Conservation (phyloP, 495 filamentous ascomycete species). For the Arthonia radiata region DNA sequence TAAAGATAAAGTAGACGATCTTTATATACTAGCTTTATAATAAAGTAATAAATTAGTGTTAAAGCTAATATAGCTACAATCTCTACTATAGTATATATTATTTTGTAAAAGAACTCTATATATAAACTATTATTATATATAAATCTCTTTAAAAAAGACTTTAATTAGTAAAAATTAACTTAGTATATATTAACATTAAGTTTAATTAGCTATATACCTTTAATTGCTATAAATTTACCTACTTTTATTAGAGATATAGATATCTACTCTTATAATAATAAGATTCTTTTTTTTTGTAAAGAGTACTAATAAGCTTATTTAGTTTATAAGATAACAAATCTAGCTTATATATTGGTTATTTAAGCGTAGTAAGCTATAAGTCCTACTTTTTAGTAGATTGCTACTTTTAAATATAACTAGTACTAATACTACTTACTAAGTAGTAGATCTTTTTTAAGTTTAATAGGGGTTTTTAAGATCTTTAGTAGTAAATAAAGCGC, state of each 20-base stretch:
- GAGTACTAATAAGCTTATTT: conserved; percentile 39
- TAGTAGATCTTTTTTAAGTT: too few species aligned
- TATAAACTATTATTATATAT: conserved; percentile 79
- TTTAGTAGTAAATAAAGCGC: too few species aligned
- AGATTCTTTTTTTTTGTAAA: conserved; percentile 86
- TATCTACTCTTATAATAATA: conserved; percentile 86
- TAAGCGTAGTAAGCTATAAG: too few species aligned
- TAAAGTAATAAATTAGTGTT: conserved; percentile 78
- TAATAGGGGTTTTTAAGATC: too few species aligned
- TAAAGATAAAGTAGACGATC: conserved; percentile 75
- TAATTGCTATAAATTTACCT: conserved; percentile 18
- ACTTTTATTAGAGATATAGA: conserved; percentile 91
- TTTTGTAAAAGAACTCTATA: conserved; percentile 74
- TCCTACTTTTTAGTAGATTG: too few species aligned
- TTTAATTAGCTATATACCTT: conserved; percentile 3
- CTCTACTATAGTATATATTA: conserved; percentile 71
- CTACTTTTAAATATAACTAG: too few species aligned
- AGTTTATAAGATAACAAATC: too few species aligned
- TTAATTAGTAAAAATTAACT: conserved; percentile 71
- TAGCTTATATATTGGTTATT: too few species aligned
- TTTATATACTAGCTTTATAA: conserved; percentile 73
- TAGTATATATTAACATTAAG: conserved; percentile 75
- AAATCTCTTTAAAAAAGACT: conserved; percentile 81
- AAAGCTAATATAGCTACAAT: conserved; percentile 50
- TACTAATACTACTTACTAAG: too few species aligned